phyloP scores from a whole-genome alignment of 192 early-diverging fungal species.

The Radiomyces spectabilis region DNA sequence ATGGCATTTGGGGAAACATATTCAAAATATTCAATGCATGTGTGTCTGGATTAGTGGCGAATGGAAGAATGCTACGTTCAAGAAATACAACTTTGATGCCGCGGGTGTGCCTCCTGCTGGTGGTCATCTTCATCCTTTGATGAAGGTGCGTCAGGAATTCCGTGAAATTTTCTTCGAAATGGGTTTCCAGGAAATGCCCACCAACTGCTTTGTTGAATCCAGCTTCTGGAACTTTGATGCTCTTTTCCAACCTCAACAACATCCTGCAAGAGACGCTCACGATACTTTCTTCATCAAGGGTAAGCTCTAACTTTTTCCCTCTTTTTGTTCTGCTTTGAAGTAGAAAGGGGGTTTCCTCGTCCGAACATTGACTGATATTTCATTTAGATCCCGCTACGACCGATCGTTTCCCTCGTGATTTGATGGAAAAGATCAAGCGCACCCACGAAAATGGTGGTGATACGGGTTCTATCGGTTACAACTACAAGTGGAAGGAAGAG shows the following conservation, averaged over 20 bases:
- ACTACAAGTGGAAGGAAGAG: constrained; percentile 84
- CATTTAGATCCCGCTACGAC: constrained; percentile 58
- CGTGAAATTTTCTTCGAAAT: constrained; percentile 98
- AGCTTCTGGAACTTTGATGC: constrained; percentile 99
- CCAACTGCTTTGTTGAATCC: constrained; percentile 92
- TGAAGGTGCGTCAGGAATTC: constrained; percentile 99
- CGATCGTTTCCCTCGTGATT: constrained; percentile 74
- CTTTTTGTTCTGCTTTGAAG: neutral
- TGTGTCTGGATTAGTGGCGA: constrained; percentile 51
- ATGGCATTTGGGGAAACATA: no score
- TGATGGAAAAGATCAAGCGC: constrained; percentile 84
- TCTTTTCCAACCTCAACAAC: constrained; percentile 98
- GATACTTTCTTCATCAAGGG: constrained; percentile 77
- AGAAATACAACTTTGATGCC: constrained; percentile 98
- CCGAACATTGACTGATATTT: neutral
- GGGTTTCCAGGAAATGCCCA: constrained; percentile 99
- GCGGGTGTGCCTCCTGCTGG: constrained; percentile 70
- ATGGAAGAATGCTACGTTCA: constrained; percentile 94
- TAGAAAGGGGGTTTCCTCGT: neutral
- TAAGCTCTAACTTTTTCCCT: constrained; percentile 3
- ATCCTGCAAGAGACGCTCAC: constrained; percentile 83
- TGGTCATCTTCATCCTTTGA: constrained; percentile 93
- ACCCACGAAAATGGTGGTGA: constrained; percentile 93
- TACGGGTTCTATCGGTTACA: constrained; percentile 87
- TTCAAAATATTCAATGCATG: neutral